Percentiles rank a stretch among this genome's conserved stretches.
phyloP scores from a whole-genome alignment of 345 rosid species.

The Eucalyptus dawsonii region DNA sequence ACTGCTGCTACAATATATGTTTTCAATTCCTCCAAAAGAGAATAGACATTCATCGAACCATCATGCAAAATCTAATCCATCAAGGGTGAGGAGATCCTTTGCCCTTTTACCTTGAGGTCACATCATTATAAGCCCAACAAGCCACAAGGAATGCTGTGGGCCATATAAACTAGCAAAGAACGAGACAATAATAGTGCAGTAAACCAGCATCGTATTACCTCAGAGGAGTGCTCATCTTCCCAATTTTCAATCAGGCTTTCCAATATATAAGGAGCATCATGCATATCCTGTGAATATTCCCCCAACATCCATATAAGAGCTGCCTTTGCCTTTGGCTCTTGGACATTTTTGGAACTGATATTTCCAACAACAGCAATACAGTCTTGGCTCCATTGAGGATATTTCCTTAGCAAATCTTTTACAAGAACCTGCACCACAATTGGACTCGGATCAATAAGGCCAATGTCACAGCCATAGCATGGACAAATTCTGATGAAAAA shows the following conservation, averaged over 20 bases:
- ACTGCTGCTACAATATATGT: background rate
- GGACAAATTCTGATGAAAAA: background rate
- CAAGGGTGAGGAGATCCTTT: background rate
- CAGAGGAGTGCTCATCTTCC: constrained; percentile 95
- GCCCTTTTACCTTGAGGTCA: background rate
- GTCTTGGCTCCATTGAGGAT: constrained; percentile 99
- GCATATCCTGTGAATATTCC: constrained; percentile 97
- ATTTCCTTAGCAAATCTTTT: constrained; percentile 90
- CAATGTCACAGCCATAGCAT: background rate
- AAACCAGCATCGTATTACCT: constrained; percentile 21
- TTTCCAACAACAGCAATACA: constrained; percentile 99
- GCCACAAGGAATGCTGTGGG: background rate
- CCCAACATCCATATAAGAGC: constrained; percentile 99
- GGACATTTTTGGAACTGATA: constrained; percentile 85
- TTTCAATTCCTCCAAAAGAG: background rate
- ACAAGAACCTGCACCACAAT: constrained; percentile 65
- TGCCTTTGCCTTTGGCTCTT: constrained; percentile 95
- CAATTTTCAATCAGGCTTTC: constrained; percentile 82
- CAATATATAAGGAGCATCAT: constrained; percentile 86
- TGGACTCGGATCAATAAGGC: background rate
- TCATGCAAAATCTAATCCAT: background rate
- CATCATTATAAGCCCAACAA: background rate
- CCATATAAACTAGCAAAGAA: background rate
- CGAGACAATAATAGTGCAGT: background rate
- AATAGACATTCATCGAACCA: background rate